Conservation (phyloP, 371 early-diverging fungal species). For the Apophysomyces trapeziformis region DNA sequence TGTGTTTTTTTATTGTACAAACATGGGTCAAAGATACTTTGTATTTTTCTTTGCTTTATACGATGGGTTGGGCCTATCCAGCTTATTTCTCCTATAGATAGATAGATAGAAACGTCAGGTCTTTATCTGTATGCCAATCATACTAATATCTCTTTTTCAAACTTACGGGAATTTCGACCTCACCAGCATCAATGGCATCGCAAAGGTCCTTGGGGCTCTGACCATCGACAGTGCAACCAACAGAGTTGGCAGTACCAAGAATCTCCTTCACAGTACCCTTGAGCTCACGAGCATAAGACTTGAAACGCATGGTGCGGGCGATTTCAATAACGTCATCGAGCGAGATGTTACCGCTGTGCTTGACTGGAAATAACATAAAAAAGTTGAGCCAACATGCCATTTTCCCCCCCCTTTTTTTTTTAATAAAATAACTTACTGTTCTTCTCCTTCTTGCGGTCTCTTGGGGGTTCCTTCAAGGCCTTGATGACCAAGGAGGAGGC, state of each 20-base stretch:
- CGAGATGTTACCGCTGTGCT: slow-evolving; percentile 89
- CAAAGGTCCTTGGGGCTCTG: slow-evolving; percentile 45
- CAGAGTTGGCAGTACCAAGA: slow-evolving; percentile 93
- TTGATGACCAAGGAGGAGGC: slow-evolving; percentile 96
- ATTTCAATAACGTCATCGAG: slow-evolving; percentile 91
- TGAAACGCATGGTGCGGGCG: slow-evolving; percentile 91
- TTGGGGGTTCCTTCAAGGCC: slow-evolving; percentile 97
- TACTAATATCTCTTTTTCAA: neutral
- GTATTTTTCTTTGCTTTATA: too few relatives aligned
- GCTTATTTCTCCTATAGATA: neutral
- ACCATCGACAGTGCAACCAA: slow-evolving; percentile 83
- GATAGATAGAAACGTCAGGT: neutral
- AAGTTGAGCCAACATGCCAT: neutral
- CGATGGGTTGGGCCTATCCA: neutral
- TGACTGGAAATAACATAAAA: slow-evolving; percentile 40
- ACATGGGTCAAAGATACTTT: too few relatives aligned
- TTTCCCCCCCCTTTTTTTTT: neutral
- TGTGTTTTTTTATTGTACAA: too few relatives aligned
- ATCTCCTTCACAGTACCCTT: slow-evolving; percentile 97
- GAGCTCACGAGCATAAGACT: slow-evolving; percentile 83
- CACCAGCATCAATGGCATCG: slow-evolving; percentile 62
- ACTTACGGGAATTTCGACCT: slow-evolving; percentile 69
- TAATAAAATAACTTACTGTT: slow-evolving; percentile 58
- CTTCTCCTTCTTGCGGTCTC: slow-evolving; percentile 99
- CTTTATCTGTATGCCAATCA: too few relatives aligned